Conservation (phyloP, 345 rosid species). For the Rubroshorea leprosula region DNA sequence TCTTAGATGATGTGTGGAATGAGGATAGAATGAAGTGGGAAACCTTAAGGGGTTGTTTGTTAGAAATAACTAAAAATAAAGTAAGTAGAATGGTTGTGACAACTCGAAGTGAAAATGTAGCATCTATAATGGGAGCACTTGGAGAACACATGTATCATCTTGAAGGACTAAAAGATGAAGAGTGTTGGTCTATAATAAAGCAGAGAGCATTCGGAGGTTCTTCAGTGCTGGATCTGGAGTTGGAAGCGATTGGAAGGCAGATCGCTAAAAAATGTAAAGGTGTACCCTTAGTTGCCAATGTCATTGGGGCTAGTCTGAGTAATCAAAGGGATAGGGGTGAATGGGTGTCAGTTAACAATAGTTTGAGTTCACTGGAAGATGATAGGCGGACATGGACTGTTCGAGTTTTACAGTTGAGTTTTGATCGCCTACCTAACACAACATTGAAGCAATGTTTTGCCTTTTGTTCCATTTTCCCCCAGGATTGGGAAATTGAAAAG, state of each 20-base stretch:
- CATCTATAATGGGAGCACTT: not conserved
- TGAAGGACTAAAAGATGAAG: not conserved
- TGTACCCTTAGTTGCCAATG: not conserved
- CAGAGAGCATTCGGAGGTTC: not conserved
- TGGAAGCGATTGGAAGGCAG: not conserved
- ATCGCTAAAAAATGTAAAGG: conserved; percentile 3
- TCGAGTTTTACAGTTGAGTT: not conserved
- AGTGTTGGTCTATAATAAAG: conserved; percentile 18
- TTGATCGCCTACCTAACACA: too few relatives aligned
- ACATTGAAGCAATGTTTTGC: too few relatives aligned
- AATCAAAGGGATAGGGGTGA: not conserved
- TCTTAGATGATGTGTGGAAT: conserved; percentile 23
- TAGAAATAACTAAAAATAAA: not conserved
- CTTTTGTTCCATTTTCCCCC: too few relatives aligned
- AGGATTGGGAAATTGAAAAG: too few relatives aligned
- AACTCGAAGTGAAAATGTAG: too few relatives aligned
- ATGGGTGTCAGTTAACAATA: not conserved
- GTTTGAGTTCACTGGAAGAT: too few relatives aligned
- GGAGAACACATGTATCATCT: not conserved
- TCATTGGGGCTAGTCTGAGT: not conserved
- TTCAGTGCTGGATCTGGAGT: not conserved
- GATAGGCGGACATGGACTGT: not conserved
- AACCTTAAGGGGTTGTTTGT: conserved; percentile 1
- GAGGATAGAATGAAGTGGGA: not conserved
- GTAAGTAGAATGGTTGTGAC: conserved; percentile 15